Evolutionary conservation across 2,329 filamentous ascomycete genomes (phyloP), one percentile per base, ranked within the genome.

Genomic region (Aspergillus sergii): DNA sequence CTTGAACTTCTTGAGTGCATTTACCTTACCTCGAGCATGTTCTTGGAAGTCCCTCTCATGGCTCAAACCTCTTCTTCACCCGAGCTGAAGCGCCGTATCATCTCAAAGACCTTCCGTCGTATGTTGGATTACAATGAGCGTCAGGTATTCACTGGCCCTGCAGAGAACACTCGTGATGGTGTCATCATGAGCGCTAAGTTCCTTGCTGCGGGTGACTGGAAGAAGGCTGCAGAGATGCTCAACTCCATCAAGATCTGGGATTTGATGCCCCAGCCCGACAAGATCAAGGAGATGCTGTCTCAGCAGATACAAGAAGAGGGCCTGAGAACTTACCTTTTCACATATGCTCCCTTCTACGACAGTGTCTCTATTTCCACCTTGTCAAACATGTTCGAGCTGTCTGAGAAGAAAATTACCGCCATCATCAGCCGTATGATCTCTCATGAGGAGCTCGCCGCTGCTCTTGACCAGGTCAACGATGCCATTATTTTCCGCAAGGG

Each of bases 181-280:
- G 94, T 99, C 74, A 98, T 99, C 92, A 96, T 98, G 84, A 94
- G 94, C 16, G 97, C 95, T 65, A 97, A 98, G 84, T 94, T 95
- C 58, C 87, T 99, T 65, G 94, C 95, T 36, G 94, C 93, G 23
- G 95, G 96, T 70, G 95, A 99, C 82, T 99, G 95, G 95, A 97
- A 97, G 88, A 96, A 96, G 85, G 91, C 94, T 19, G 94, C 90
- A 26, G 87, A 91, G 66, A 95, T 96, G 80, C 94, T 99, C 80
- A 93, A 95, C 84, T 92, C 90, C 75, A 99, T 99, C 84, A 99
- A 97, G 88, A 99, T 99, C 78, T 99, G 95, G 95, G 95, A 99
- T 60, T 87, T 99, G 70, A 96, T 99, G 88, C 91, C 94, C 63
- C 90, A 95, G 79, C 87, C 91, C 28, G 92, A 94, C 61, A 91